Base-by-base conservation (phyloP, 495 filamentous ascomycete species). In the Achaetomiella virescens region DNA sequence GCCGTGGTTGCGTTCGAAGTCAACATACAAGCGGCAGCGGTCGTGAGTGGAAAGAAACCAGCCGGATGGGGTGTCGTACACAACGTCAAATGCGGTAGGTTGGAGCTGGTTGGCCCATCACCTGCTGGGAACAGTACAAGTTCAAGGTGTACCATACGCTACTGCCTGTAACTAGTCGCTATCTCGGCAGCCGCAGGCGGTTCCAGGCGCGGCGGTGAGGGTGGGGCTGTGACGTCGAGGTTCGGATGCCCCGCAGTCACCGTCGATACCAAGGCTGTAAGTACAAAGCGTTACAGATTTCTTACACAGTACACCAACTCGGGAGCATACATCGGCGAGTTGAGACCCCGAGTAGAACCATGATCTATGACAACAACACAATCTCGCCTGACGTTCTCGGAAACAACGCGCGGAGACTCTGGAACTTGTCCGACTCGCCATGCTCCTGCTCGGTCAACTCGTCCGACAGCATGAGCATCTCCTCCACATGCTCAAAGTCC, bases 401-500 rank as follows among this genome's bases (percentile, higher is more conserved):
- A 73, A 95, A 93, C 36, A 90, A 53, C 18, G 80, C 78, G 48
- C 86, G 78, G 48, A 92, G 69, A 52, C 77, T 80, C 64, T 73
- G 73, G 25, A 64, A 43, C 25, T 69, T 69, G 25, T 68, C 67
- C 18, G 68, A 70, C 27, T 70, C 71, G 15, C 50, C 67, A 22
- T 66, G 61, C 22, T 72, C 64, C 38, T 75, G 63, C 20, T 75
- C 75, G 22, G 68, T 68, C 48, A 70, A 9, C 61, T 78, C 76
- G 52, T 81, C 79, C 24, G 69, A 70, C 15, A 70, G 61, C 20
- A 76, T 66, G 12, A 80, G 59, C 57, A 76, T 67, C 52, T 73
- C 85, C 70, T 98, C 93, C 5, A 97, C 79, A 55, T 85, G 85
- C 72, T 92, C 90, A 70, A 98, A 98, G 61, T 95, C 90, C 17